Percentiles rank a stretch among this genome's conserved stretches.
Conservation (phyloP, 179 eudicot species). For the Silene noctiflora region DNA sequence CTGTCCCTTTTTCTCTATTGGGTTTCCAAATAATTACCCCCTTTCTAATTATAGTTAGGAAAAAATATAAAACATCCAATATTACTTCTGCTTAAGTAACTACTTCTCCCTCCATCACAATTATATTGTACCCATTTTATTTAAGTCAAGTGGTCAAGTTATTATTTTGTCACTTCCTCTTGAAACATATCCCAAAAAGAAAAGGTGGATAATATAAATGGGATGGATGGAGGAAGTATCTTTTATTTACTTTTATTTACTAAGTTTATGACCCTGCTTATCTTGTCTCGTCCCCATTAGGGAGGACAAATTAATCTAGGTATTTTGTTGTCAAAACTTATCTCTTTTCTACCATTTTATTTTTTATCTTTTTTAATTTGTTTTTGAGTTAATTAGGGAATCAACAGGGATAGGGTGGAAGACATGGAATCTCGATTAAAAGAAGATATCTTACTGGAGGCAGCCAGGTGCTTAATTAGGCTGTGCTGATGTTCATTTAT, state of each 20-base stretch:
- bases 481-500: constrained; percentile 12
- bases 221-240: too few species aligned
- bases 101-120: background rate
- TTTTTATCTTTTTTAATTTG: background rate
- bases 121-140: background rate
- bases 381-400: constrained; percentile 64
- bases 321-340: background rate
- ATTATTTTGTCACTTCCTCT: background rate
- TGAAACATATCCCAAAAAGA: too few species aligned
- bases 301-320: background rate
- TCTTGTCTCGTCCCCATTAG: background rate
- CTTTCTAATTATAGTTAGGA: background rate
- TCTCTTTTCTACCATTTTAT: background rate
- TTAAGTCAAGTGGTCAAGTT: background rate
- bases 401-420: constrained; percentile 92
- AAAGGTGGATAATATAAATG: too few species aligned
- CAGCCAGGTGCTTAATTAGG: constrained; percentile 59
- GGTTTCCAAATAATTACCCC: background rate
- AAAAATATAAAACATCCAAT: too few species aligned
- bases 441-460: constrained; percentile 81
- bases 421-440: constrained; percentile 94
- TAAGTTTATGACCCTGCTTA: background rate
- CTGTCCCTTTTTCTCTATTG: background rate
- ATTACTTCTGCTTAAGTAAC: background rate
- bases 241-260: too few species aligned